Base-by-base conservation (phyloP, 495 filamentous ascomycete genomes). In the Penicillium steckii region DNA sequence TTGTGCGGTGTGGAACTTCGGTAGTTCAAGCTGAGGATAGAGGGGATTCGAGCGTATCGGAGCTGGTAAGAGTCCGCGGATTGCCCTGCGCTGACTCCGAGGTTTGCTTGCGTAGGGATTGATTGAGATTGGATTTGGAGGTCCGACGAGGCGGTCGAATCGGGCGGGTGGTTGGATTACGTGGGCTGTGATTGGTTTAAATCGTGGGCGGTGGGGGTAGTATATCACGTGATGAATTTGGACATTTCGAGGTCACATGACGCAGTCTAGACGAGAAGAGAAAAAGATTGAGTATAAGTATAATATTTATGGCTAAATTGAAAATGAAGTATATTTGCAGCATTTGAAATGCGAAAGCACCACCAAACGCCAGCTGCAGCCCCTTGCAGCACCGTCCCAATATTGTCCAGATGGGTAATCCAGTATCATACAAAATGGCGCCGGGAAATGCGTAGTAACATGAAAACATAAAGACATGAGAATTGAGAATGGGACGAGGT, bases 1-100 rank as follows among this genome's bases (percentile, higher is more conserved):
- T 89, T 66, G 56, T 74, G 66, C 37, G 40, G 43, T 18, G 21
- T 53, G 45, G 51, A 17, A 24, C 12, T n/a, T n/a, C 25, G 13
- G 51, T 60, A 15, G 17, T 13, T 18, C n/a, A 29, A 44, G 35
- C n/a, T 32, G 21, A 25, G 37, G 22, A 7, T 5, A 17, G 40
- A 24, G 21, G 24, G 32, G 35, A 19, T 19, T 24, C 21, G 23
- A 8, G 38, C 13, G 30, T 37, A 29, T 35, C 44, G 50, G 46
- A 43, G 55, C 30, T 42, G 23, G 51, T 51, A 52, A 49, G 42
- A 38, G 35, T 46, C 18, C 9, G 42, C 18, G 17, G 21, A n/a
- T 12, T 46, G n/a, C 27, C 25, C 23, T 10, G 23, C 13, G 24
- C 22, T 27, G 7, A 6, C 2, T 10, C 24, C n/a, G 25, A 8